Evolutionary conservation across 2,329 filamentous ascomycete genomes (phyloP).

Genomic region (Clarireedia homoeocarpa): DNA sequence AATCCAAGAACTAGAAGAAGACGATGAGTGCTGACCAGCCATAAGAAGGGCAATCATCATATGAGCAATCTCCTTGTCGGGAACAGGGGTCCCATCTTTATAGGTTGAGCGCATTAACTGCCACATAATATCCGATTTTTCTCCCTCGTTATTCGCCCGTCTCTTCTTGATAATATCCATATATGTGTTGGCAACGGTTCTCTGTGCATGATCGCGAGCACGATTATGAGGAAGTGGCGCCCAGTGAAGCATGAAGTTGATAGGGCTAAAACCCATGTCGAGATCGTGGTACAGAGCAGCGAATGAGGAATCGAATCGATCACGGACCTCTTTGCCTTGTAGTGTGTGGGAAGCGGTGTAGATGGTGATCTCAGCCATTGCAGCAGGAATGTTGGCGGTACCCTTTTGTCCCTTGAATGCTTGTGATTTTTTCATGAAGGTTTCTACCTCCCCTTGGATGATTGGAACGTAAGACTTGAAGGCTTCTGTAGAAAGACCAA

Average conservation of each 20-base stretch:
- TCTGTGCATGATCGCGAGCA: slow-evolving; percentile 70
- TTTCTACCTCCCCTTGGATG: slow-evolving; percentile 65
- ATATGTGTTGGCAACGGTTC: slow-evolving; percentile 74
- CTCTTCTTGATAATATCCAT: slow-evolving; percentile 73
- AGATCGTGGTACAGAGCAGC: slow-evolving; percentile 81
- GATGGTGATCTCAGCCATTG: slow-evolving; percentile 80
- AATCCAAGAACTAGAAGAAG: slow-evolving; percentile 79
- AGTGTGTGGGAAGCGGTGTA: slow-evolving; percentile 82
- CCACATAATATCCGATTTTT: slow-evolving; percentile 73
- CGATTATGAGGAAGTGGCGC: slow-evolving; percentile 83
- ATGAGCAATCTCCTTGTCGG: slow-evolving; percentile 78
- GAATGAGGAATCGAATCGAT: slow-evolving; percentile 71
- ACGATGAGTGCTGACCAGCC: slow-evolving; percentile 86
- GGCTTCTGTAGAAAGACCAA: slow-evolving; percentile 66
- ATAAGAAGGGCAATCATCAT: slow-evolving; percentile 94
- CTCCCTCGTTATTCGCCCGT: slow-evolving; percentile 40
- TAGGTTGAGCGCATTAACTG: slow-evolving; percentile 80
- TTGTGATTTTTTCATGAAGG: slow-evolving; percentile 61
- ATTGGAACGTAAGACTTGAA: slow-evolving; percentile 70
- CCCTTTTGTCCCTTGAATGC: slow-evolving; percentile 62
- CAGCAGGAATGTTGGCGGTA: slow-evolving; percentile 61
- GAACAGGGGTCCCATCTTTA: slow-evolving; percentile 72
- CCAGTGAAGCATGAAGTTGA: slow-evolving; percentile 90
- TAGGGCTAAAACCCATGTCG: slow-evolving; percentile 80
- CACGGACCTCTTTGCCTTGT: slow-evolving; percentile 76